Base-by-base conservation (phyloP, 2,329 filamentous ascomycete genomes). In the Cadophora gregata region DNA sequence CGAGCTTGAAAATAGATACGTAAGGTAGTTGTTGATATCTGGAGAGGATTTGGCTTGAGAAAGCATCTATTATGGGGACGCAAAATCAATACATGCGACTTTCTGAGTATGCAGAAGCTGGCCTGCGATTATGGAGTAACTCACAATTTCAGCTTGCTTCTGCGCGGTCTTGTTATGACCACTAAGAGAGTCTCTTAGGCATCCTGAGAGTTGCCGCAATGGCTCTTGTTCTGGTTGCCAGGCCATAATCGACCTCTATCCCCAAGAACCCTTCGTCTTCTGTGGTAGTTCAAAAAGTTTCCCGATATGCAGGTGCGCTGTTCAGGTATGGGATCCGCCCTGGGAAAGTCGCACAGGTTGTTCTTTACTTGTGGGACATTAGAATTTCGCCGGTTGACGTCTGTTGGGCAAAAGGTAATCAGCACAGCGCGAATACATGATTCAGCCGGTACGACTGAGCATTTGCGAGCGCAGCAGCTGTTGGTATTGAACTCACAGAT, bases 1-100 rank as follows among this genome's bases (percentile, higher is more conserved):
- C 65, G 87, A 78, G 74, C 87, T 93, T 67, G 92, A 93, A 80
- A 97, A 93, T 69, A 99, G 87, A 80, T 92, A 97, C 73, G 93
- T 92, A 53, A 99, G 89, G 80, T 99, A 99, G 81, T 98, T 98
- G 83, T 96, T 95, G 83, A 97, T 92, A 79, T 98, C 95, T 59
- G 94, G 94, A 12, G 92, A 96, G 62, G 85, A 82, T 78, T 93
- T 96, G 68, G 95, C 96, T 81, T 97, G 92, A 72, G 88, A 85
- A 74, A 99, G 92, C 93, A 98, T 96, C 96, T 98, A 75, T 70
- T 64, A 63, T 59, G 62, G n/a, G 53, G 45, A 21, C 38, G 33
- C 12, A 50, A 27, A 21, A 53, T 69, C 27, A 69, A 58, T 60
- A 65, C 36, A 56, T n/a, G 36, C 31, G 60, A 58, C 58, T 25